Evolutionary conservation across 805 yeast genomes (phyloP).

Genomic region (Candida ascalaphidarum): DNA sequence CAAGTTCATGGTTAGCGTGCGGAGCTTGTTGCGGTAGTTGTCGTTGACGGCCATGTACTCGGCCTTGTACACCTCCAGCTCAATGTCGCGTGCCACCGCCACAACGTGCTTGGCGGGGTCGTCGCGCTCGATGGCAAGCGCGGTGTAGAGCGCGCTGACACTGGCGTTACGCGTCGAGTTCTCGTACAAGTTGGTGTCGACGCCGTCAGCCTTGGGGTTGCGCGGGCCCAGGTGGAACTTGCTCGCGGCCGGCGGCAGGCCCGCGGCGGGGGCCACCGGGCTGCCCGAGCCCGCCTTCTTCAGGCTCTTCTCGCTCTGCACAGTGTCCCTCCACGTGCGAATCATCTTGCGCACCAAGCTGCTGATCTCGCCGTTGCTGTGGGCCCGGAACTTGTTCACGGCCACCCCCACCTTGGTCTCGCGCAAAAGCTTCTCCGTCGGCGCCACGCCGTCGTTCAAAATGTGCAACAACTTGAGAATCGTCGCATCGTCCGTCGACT

Average conservation of each 20-base stretch:
- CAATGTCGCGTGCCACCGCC: constrained; percentile 60
- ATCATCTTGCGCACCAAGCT: constrained; percentile 75
- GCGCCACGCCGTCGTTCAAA: constrained; percentile 64
- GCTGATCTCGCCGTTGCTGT: constrained; percentile 58
- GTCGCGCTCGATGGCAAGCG: constrained; percentile 74
- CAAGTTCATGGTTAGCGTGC: constrained; percentile 80
- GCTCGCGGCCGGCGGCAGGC: constrained; percentile 18
- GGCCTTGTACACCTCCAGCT: constrained; percentile 54
- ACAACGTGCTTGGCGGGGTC: constrained; percentile 52
- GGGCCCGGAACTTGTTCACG: constrained; percentile 78
- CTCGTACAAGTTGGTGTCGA: constrained; percentile 58
- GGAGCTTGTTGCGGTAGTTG: constrained; percentile 70
- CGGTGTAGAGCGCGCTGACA: constrained; percentile 77
- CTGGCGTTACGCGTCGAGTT: constrained; percentile 81
- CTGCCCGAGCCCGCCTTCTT: constrained; percentile 10
- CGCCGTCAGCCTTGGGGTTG: constrained; percentile 74
- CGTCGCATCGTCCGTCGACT: constrained; percentile 53
- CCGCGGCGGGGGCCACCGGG: constrained; percentile 6
- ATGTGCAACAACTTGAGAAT: constrained; percentile 58
- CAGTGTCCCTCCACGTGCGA: constrained; percentile 83
- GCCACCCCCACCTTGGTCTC: constrained; percentile 97
- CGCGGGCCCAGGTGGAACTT: constrained; percentile 49
- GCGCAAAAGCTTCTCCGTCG: constrained; percentile 78
- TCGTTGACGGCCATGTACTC: constrained; percentile 51
- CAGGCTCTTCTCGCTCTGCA: constrained; percentile 52